Base-by-base conservation (phyloP, 2,329 filamentous ascomycete species). In the Teratosphaeria epicoccoides region DNA sequence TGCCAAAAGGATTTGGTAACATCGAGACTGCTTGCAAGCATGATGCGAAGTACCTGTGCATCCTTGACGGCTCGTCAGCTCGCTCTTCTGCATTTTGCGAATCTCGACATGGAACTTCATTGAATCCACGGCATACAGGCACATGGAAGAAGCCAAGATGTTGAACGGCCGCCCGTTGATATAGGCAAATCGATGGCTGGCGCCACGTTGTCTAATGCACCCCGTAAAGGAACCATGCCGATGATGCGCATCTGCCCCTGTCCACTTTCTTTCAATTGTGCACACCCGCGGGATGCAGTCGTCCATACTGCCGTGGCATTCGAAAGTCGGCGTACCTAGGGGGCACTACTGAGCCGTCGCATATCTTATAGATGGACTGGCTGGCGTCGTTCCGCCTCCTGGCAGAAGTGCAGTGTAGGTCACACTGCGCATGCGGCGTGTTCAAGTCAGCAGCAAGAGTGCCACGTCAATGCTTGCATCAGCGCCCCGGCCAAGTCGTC, bases 1-100 rank as follows among this genome's bases (percentile, higher is more conserved):
- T 61, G 88, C 88, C 0, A 97, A 96, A 77, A 79, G 93, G 66
- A 98, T 98, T 61, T 98, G 93, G 93, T 97, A 37, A 22, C n/a
- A 37, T 14, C 14, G 20, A 20, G n/a, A 17, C 20, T 17, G 3
- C n/a, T 17, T n/a, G n/a, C 17, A 40, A 17, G 20, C 33, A 17
- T 20, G 17, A n/a, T n/a, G n/a, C n/a, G n/a, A n/a, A n/a, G n/a
- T n/a, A n/a, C n/a, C n/a, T n/a, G n/a, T n/a, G n/a, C n/a, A n/a
- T n/a, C n/a, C n/a, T n/a, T 6, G n/a, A 37, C 33, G 33, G 12
- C 10, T 37, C 33, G 17, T 12, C 14, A 3, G 33, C n/a, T n/a
- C 2, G 12, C 33, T n/a, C 7, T 1, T 4, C 33, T 37, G 33
- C 33, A 17, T 17, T n/a, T n/a, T 10, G 28, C 28, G 10, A 29